Conservation (phyloP, 148 eudicot species). For the Agrostemma githago region DNA sequence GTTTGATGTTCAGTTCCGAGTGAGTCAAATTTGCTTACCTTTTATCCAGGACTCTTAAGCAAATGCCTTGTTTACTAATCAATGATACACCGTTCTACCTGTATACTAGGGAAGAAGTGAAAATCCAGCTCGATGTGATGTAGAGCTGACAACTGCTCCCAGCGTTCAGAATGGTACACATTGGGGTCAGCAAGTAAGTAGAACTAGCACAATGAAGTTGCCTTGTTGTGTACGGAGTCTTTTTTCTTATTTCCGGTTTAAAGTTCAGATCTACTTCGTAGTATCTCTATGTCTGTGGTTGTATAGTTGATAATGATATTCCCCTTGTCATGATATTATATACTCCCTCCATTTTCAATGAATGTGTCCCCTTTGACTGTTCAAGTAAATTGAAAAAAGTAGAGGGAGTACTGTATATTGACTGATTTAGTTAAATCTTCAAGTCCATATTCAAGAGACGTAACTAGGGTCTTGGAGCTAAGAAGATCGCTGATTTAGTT, state of each 20-base stretch:
- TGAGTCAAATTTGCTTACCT: constrained; percentile 38
- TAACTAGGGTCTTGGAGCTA: background rate
- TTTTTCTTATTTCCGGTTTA: background rate
- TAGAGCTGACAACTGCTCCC: constrained; percentile 92
- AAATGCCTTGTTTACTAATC: background rate
- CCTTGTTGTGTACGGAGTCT: background rate
- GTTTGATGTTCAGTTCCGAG: constrained; percentile 99
- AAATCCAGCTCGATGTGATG: constrained; percentile 56
- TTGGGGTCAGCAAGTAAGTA: constrained; percentile 98
- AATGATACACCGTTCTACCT: constrained; percentile 15
- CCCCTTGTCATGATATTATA: background rate
- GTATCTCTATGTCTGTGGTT: background rate
- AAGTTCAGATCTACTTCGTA: background rate
- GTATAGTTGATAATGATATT: background rate
- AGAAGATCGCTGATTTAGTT: background rate
- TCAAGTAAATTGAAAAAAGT: no score
- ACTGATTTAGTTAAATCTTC: background rate
- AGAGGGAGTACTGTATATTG: no score
- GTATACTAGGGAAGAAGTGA: constrained; percentile 60
- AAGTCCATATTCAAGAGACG: background rate
- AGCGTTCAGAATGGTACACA: constrained; percentile 61
- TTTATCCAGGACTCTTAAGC: background rate
- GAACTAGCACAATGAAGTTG: background rate
- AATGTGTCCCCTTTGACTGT: background rate
- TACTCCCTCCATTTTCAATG: background rate